phyloP scores from a whole-genome alignment of 805 yeast genomes.

The Candida insectalens region DNA sequence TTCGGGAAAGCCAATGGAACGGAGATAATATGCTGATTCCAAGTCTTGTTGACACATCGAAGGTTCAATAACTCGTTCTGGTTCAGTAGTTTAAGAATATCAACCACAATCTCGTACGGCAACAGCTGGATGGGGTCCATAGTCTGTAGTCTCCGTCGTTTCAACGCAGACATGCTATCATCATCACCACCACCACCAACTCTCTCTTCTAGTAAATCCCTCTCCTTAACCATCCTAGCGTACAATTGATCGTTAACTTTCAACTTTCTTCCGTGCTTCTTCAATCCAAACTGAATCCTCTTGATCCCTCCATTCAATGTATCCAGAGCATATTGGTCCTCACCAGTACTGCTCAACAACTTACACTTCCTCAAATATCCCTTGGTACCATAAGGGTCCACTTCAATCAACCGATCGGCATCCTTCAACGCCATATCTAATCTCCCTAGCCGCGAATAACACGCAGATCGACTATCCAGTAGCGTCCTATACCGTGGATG shows the following conservation, averaged over 20 bases:
- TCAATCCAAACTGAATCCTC: constrained; percentile 24
- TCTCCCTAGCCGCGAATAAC: constrained; percentile 31
- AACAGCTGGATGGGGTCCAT: constrained; percentile 15
- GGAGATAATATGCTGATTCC: too few species aligned
- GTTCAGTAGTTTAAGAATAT: not conserved
- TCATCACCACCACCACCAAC: not conserved
- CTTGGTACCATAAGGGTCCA: constrained; percentile 38
- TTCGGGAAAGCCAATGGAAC: too few species aligned
- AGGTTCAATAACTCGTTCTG: constrained; percentile 1
- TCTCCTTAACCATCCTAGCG: too few species aligned
- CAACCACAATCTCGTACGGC: constrained; percentile 14
- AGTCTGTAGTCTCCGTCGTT: not conserved
- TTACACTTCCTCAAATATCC: constrained; percentile 39
- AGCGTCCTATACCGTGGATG: constrained; percentile 10
- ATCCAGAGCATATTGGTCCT: constrained; percentile 27
- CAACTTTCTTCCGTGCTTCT: constrained; percentile 16
- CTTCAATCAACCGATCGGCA: constrained; percentile 22
- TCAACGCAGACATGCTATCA: too few species aligned
- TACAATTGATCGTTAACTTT: constrained; percentile 26
- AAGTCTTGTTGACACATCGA: too few species aligned
- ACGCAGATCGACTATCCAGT: constrained; percentile 40
- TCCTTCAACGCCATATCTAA: constrained; percentile 27
- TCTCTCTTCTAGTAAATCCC: too few species aligned
- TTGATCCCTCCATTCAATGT: constrained; percentile 28
- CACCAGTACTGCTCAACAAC: constrained; percentile 17